Percentiles rank a stretch among this genome's conserved stretches.
Conservation (phyloP, 805 yeast species). For the Jamesozyma spencerorum region DNA sequence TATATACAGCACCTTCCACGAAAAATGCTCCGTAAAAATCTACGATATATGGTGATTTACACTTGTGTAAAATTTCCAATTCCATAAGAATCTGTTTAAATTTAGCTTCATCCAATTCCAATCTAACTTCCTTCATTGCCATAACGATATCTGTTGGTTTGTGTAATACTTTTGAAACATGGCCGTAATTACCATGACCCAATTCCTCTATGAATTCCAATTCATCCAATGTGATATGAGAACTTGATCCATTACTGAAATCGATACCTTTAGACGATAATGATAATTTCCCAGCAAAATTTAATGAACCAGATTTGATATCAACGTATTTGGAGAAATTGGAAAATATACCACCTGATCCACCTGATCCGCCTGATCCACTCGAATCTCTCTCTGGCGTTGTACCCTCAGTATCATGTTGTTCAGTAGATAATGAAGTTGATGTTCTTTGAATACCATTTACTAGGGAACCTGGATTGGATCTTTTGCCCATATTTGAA, state of each 20-base stretch:
- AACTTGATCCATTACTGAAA: slow-evolving; percentile 79
- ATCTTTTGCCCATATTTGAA: slow-evolving; percentile 14
- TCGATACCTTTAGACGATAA: slow-evolving; percentile 87
- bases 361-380: slow-evolving; percentile 13
- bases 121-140: slow-evolving; percentile 96
- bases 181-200: slow-evolving; percentile 95
- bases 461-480: slow-evolving; percentile 25
- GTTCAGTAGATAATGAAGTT: slow-evolving; percentile 24
- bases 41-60: slow-evolving; percentile 83
- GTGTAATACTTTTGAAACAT: slow-evolving; percentile 86
- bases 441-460: slow-evolving; percentile 28
- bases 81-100: slow-evolving; percentile 95
- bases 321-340: slow-evolving; percentile 83
- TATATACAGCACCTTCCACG: slow-evolving; percentile 94
- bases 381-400: slow-evolving; percentile 14
- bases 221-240: slow-evolving; percentile 79
- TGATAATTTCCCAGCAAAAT: slow-evolving; percentile 89
- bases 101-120: slow-evolving; percentile 89
- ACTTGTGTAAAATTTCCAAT: slow-evolving; percentile 83
- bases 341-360: slow-evolving; percentile 55
- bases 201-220: slow-evolving; percentile 74
- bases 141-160: slow-evolving; percentile 83
- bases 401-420: slow-evolving; percentile 24
- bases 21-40: slow-evolving; percentile 97
- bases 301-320: slow-evolving; percentile 82